Evolutionary conservation across 2,329 filamentous ascomycete genomes (phyloP).

Genomic region (Cladosporium sp.): DNA sequence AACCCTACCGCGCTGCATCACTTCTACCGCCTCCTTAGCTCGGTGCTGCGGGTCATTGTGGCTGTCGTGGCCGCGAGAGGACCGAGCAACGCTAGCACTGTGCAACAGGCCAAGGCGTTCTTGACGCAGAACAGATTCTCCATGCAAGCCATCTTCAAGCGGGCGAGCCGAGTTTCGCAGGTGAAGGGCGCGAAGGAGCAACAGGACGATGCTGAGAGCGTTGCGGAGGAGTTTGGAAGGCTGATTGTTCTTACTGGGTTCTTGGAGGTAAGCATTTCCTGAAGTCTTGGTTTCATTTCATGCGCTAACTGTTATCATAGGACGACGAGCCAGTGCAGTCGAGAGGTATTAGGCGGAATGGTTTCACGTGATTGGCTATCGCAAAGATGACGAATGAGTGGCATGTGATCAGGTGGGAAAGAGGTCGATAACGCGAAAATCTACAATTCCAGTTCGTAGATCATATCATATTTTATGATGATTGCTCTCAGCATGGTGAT

Average conservation of each 20-base stretch:
- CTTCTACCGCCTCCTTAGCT: conserved; percentile 82
- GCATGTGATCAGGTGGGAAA: not conserved
- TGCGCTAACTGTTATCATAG: conserved; percentile 20
- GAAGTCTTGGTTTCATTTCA: not conserved
- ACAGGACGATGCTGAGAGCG: conserved; percentile 64
- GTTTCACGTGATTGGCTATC: conserved; percentile 24
- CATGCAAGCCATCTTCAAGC: conserved; percentile 87
- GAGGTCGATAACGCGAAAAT: not conserved
- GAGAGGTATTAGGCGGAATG: conserved; percentile 21
- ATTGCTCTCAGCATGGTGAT: not conserved
- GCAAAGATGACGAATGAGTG: not conserved
- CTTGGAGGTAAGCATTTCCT: conserved; percentile 67
- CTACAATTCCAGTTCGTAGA: not conserved
- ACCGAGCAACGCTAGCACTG: conserved; percentile 71
- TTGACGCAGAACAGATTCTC: conserved; percentile 79
- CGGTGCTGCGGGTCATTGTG: conserved; percentile 78
- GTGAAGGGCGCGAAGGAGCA: conserved; percentile 26
- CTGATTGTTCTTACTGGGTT: conserved; percentile 82
- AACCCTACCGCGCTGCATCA: conserved; percentile 71
- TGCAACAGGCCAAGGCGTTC: conserved; percentile 77
- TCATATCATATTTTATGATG: not conserved
- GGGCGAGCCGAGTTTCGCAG: conserved; percentile 75
- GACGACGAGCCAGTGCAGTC: conserved; percentile 26
- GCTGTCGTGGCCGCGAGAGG: conserved; percentile 81
- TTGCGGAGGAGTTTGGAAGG: conserved; percentile 83